A percentile compares a stretch with the other conserved stretches of the same genome.
phyloP scores from a whole-genome alignment of 2,329 filamentous ascomycete species.

The Cytospora mali region DNA sequence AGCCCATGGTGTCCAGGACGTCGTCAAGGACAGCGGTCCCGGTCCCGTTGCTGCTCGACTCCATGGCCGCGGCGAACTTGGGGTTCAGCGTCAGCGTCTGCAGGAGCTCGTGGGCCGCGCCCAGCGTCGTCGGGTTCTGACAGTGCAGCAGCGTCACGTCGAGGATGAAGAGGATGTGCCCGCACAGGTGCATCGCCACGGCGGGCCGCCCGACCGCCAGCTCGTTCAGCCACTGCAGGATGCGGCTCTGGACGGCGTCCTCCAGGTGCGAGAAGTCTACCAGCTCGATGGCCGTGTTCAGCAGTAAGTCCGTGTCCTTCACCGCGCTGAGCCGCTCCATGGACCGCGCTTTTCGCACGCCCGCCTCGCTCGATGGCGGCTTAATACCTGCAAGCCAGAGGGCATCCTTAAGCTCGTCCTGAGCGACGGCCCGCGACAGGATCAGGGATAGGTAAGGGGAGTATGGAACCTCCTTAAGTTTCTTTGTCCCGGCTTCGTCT shows the following conservation, averaged over 20 bases:
- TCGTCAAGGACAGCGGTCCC: slow-evolving; percentile 45
- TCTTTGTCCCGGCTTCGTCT: slow-evolving; percentile 31
- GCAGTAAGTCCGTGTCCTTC: slow-evolving; percentile 63
- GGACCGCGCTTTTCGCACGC: slow-evolving; percentile 43
- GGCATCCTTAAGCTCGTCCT: slow-evolving; percentile 64
- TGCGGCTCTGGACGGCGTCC: slow-evolving; percentile 62
- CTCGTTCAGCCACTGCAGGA: slow-evolving; percentile 61
- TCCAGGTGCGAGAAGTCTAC: slow-evolving; percentile 69
- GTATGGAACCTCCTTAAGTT: slow-evolving; percentile 38
- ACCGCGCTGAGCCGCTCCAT: slow-evolving; percentile 50
- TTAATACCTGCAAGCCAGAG: slow-evolving; percentile 63
- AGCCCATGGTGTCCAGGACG: slow-evolving; percentile 62
- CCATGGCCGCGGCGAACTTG: slow-evolving; percentile 52
- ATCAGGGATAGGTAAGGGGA: slow-evolving; percentile 65
- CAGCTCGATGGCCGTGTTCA: slow-evolving; percentile 65
- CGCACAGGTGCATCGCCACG: slow-evolving; percentile 62
- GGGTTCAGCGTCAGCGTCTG: slow-evolving; percentile 59
- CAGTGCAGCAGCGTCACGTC: slow-evolving; percentile 66
- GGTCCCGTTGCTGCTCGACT: slow-evolving; percentile 39
- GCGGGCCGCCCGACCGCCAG: slow-evolving; percentile 57
- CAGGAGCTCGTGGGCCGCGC: slow-evolving; percentile 62
- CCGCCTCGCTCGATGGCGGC: slow-evolving; percentile 43
- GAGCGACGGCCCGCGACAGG: slow-evolving; percentile 56
- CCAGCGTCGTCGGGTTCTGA: slow-evolving; percentile 61
- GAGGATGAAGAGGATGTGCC: slow-evolving; percentile 59